Percentiles rank a stretch among this genome's conserved stretches.
phyloP scores from a whole-genome alignment of 2,329 filamentous ascomycete genomes.

The Anisogramma anomala region DNA sequence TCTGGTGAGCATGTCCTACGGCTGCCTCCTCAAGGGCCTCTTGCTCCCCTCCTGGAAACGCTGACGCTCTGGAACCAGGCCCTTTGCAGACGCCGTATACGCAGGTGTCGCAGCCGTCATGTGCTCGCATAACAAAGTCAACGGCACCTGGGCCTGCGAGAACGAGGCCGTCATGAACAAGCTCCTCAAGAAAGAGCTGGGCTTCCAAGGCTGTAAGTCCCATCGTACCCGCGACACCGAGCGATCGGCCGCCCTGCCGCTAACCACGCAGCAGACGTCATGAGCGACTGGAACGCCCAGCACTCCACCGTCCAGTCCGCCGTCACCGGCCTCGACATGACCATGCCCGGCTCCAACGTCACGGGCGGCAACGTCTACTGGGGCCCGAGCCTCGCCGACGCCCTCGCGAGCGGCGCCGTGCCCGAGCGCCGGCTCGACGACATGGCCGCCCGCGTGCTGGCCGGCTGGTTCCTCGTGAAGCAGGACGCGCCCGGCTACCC shows the following conservation, averaged over 20 bases:
- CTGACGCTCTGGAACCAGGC: too few species aligned
- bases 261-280: too few species aligned
- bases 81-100: slow-evolving; percentile 56
- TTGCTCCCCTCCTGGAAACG: too few species aligned
- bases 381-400: slow-evolving; percentile 40
- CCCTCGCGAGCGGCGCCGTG: slow-evolving; percentile 47
- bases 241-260: too few species aligned
- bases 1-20: too few species aligned
- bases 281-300: slow-evolving; percentile 64
- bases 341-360: slow-evolving; percentile 60
- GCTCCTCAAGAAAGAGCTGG: slow-evolving; percentile 58
- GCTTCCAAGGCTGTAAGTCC: slow-evolving; percentile 64
- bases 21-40: too few species aligned
- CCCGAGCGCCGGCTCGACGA: slow-evolving; percentile 51
- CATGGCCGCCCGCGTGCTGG: slow-evolving; percentile 53
- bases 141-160: slow-evolving; percentile 56
- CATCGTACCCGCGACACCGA: too few species aligned
- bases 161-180: slow-evolving; percentile 49
- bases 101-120: slow-evolving; percentile 56
- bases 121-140: slow-evolving; percentile 65
- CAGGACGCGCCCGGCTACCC: slow-evolving; percentile 39
- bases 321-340: slow-evolving; percentile 65
- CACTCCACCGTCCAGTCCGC: slow-evolving; percentile 57
- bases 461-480: slow-evolving; percentile 46
- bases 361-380: slow-evolving; percentile 42